These are phyloP conservation scores for Proliferodiscus dingleyae DNA, from an alignment of 2,329 filamentous ascomycete species.

Conservation along the genomic window DNA sequence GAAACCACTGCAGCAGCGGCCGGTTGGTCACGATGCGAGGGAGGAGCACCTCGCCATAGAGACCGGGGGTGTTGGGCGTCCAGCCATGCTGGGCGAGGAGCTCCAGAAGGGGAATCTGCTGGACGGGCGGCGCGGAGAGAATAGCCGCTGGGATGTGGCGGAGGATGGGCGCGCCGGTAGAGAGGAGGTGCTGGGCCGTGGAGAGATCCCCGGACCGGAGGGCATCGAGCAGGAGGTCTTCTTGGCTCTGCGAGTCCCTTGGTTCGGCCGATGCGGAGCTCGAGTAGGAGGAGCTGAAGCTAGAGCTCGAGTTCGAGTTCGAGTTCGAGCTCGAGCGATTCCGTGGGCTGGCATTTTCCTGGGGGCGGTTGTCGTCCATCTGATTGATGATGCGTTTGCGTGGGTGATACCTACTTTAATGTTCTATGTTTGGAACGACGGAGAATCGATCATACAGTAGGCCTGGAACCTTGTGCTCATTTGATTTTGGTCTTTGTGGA, in stretches of 20 bases:
- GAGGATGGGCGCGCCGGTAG: background rate
- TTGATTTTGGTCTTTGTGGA: background rate
- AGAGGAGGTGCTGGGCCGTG: background rate
- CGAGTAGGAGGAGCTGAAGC: background rate
- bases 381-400: constrained; percentile 1
- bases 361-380: background rate
- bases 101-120: background rate
- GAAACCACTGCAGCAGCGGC: constrained; percentile 1
- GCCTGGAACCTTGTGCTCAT: background rate
- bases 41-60: background rate
- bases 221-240: background rate
- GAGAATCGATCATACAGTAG: background rate
- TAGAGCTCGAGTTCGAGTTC: background rate
- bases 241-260: background rate
- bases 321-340: background rate
- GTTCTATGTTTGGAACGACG: background rate
- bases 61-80: background rate
- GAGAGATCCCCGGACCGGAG: background rate
- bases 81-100: background rate
- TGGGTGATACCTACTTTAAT: background rate
- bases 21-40: background rate
- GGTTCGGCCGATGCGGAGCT: background rate
- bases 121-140: background rate
- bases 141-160: background rate
- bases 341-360: background rate